Base-by-base conservation (phyloP, 352 stramenopile genomes). In the Globisporangium perplexum region DNA sequence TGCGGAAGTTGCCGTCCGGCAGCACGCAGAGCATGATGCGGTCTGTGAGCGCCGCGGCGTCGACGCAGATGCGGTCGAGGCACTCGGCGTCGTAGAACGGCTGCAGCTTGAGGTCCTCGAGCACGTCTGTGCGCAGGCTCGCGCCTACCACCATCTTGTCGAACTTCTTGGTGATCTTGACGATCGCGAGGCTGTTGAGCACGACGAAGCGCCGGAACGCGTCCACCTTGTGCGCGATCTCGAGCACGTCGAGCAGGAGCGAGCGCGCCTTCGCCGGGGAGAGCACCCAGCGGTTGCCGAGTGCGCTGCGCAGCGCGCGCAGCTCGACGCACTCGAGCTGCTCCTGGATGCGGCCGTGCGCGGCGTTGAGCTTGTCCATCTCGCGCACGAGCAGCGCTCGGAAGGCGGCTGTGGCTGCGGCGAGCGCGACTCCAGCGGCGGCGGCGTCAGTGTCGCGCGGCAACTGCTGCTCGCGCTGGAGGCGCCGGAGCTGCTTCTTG, bases 111-210 rank as follows among this genome's bases (percentile, higher is more conserved):
- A 91, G 63, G 17, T 85, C 68, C 22, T 83, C 71, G 18, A 83
- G 57, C 11, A 87, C 62, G 28, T 53, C 33, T 2, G 50, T 23
- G 48, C 83, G 72, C 20, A 86, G 36, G 1, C 20, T 53, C 33
- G 65, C 47, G 1, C n/a, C 42, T 12, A 62, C 67, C 3, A 66
- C 61, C 1, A 63, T 38, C 50, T 92, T 92, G 66, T 87, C 81
- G 46, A 88, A 87, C 59, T 92, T 92, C 64, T 92, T 92, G 56
- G 74, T 65, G 60, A 89, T 89, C 57, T 92, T 92, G 52, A 90
- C 77, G 26, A 92, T 69, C 31, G 81, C 81, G 30, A 92, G 65
- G 33, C 70, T 84, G 58, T 92, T 92, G 53, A 92, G 71, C 47
- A 92, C 65, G 47, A 90, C 75, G 57, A 84, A 92, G 53, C 81